Conservation (phyloP, 140 eudicot species). For the Flaveria floridana region DNA sequence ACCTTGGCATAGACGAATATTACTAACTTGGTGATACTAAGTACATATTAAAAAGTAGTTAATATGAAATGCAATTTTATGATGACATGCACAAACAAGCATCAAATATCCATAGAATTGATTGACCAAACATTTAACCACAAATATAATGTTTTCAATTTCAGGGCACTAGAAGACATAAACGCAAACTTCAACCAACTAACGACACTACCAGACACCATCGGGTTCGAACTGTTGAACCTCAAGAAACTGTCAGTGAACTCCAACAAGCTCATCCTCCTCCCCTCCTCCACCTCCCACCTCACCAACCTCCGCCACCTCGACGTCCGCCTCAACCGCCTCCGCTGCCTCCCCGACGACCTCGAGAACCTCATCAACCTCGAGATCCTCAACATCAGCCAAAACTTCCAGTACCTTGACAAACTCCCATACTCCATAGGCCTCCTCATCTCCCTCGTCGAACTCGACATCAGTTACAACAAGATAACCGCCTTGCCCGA, state of each 20-base stretch:
- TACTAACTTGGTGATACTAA: no score
- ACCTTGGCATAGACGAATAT: no score
- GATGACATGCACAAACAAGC: neutral
- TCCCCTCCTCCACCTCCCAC: constrained; percentile 68
- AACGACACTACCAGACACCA: constrained; percentile 54
- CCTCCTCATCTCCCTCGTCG: constrained; percentile 62
- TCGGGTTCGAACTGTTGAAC: constrained; percentile 70
- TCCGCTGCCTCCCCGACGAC: constrained; percentile 65
- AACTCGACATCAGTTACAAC: constrained; percentile 76
- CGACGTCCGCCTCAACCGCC: constrained; percentile 84
- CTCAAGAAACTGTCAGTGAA: constrained; percentile 62
- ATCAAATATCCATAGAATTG: neutral
- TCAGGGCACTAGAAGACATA: constrained; percentile 68
- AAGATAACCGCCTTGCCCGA: constrained; percentile 52
- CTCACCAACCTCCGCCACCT: constrained; percentile 60
- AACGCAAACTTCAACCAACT: constrained; percentile 73
- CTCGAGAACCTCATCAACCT: constrained; percentile 74
- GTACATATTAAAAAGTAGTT: neutral
- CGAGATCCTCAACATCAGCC: constrained; percentile 63
- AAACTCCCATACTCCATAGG: constrained; percentile 67
- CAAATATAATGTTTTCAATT: neutral
- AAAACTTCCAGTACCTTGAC: constrained; percentile 61
- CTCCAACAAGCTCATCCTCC: constrained; percentile 69
- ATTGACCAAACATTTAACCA: neutral
- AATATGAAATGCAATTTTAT: no score